Base-by-base conservation (phyloP, 202 grass and related monocot species). In the Dendrocalamus latiflorus region DNA sequence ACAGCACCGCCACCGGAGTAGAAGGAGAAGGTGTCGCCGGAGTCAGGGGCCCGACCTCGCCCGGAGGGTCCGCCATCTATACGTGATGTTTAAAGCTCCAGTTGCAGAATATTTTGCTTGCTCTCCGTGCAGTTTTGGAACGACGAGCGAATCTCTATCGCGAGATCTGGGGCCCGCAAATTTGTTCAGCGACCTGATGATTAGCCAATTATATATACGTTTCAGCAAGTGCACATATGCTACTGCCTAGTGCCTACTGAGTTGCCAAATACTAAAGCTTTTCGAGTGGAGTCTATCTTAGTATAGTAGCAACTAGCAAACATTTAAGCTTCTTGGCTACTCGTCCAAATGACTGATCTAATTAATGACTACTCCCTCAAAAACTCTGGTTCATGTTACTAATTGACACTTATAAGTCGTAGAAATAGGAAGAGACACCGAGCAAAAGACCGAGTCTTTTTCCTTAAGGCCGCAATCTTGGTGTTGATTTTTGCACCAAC, bases 101-200 rank as follows among this genome's bases (percentile, higher is more conserved):
- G 42, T 39, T 68, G 59, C 57, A 7, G 69, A 30, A 18, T 60
- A 59, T 68, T 58, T 26, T 81, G 25, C 20, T 37, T 59, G 1
- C 30, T 58, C 8, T 33, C 30, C 72, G 26, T 68, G 41, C 63
- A n/a, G n/a, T n/a, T n/a, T n/a, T n/a, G n/a, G n/a, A n/a, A n/a
- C n/a, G n/a, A n/a, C 18, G 54, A 65, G 44, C 33, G 61, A 80
- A 76, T 5, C 0, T 80, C 81, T 58, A 70, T 69, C 5, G 30
- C 12, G 9, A 21, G 10, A 62, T 62, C 34, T 53, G 76, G 86
- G 9, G 28, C 33, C 38, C 53, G 78, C 72, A 67, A n/a, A n/a
- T n/a, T n/a, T n/a, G 88, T 41, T 86, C 83, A 82, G 59, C 72
- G 78, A 78, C 71, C 83, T 43, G 49, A 14, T 56, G 51, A 51